Conservation (phyloP, 768 basidiomycete genomes). For the Lentinus brumalis region DNA sequence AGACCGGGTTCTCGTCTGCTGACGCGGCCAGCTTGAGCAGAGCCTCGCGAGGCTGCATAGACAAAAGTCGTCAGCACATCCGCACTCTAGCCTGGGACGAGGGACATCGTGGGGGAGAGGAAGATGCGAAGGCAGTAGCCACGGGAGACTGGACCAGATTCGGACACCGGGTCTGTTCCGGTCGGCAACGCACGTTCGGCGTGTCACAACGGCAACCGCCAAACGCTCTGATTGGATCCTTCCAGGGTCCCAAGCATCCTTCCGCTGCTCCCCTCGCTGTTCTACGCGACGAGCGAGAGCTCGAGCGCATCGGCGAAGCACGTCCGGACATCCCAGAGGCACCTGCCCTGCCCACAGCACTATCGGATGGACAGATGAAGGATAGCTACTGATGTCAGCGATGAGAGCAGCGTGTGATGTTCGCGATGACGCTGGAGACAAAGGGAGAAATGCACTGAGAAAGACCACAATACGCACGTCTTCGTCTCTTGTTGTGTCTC, state of each 20-base stretch:
- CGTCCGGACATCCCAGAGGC: background rate
- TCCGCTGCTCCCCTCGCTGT: background rate
- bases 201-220: constrained; percentile 24
- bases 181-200: constrained; percentile 25
- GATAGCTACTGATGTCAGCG: constrained; percentile 16
- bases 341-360: constrained; percentile 5
- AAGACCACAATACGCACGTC: constrained; percentile 69
- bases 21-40: constrained; percentile 87
- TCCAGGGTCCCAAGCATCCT: background rate
- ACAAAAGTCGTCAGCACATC: constrained; percentile 3
- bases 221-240: constrained; percentile 13
- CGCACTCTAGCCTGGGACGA: constrained; percentile 3
- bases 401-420: constrained; percentile 11
- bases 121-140: constrained; percentile 16
- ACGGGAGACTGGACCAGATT: constrained; percentile 18
- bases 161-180: constrained; percentile 20
- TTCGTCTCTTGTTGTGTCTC: constrained; percentile 88
- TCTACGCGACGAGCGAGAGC: constrained; percentile 7
- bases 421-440: constrained; percentile 11
- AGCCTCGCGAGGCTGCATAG: constrained; percentile 87
- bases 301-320: background rate
- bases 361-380: constrained; percentile 22
- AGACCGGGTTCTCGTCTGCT: constrained; percentile 78
- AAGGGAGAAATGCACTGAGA: constrained; percentile 26
- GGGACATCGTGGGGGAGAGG: constrained; percentile 14